Conservation (phyloP, 495 filamentous ascomycete genomes). For the Tuber calosporum region DNA sequence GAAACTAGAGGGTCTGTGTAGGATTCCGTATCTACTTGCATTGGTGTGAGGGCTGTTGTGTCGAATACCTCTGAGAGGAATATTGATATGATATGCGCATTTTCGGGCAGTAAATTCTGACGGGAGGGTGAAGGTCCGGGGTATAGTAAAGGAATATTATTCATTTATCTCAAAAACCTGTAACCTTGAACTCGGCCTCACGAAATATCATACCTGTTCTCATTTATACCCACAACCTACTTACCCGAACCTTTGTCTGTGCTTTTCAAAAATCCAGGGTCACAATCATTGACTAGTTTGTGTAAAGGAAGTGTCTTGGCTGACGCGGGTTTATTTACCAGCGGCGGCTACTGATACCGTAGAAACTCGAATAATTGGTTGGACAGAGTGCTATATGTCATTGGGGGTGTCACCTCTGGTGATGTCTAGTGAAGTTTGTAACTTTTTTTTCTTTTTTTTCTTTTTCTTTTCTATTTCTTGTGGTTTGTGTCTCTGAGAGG, state of each 20-base stretch:
- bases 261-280: background rate
- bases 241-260: background rate
- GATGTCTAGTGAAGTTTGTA: background rate
- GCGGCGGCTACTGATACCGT: background rate
- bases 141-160: background rate
- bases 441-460: no score
- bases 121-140: background rate
- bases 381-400: background rate
- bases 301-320: background rate
- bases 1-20: background rate
- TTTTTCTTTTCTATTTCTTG: no score
- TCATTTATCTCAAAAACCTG: background rate
- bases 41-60: background rate
- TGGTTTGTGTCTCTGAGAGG: background rate
- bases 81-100: background rate
- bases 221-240: background rate
- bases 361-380: no score
- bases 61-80: background rate
- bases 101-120: background rate
- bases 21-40: background rate
- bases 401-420: background rate
- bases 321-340: background rate
- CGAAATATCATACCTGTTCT: background rate
- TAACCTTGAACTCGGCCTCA: no score
- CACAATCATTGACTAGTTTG: background rate